These are phyloP conservation scores for Populus tomentosa DNA, from an alignment of 441 rosid genomes.

Conservation along the genomic window DNA sequence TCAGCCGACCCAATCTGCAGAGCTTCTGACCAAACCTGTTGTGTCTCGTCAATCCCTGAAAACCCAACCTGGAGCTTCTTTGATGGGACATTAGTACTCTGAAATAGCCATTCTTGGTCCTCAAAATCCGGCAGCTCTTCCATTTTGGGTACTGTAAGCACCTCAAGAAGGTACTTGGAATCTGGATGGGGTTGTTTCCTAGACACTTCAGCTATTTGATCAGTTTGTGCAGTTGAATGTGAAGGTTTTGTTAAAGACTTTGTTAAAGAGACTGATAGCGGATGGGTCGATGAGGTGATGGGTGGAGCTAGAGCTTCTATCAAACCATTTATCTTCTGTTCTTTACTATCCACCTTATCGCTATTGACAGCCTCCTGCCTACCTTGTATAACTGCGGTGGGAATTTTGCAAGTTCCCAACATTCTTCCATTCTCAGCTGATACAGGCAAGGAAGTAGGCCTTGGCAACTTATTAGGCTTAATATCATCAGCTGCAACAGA, in stretches of 20 bases:
- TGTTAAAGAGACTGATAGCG: constrained; percentile 14
- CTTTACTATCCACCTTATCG: constrained; percentile 35
- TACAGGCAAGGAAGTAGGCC: constrained; percentile 26
- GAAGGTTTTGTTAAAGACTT: constrained; percentile 12
- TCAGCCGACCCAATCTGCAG: constrained; percentile 44
- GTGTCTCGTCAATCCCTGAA: constrained; percentile 28
- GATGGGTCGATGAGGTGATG: constrained; percentile 18
- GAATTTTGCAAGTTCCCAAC: constrained; percentile 30
- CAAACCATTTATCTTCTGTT: constrained; percentile 44
- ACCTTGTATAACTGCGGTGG: constrained; percentile 24
- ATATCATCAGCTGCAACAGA: constrained; percentile 47
- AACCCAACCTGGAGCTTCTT: constrained; percentile 32
- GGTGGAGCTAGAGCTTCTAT: constrained; percentile 22
- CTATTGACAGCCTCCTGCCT: constrained; percentile 28
- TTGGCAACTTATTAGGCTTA: constrained; percentile 40
- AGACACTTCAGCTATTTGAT: constrained; percentile 25
- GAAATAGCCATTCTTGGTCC: constrained; percentile 48
- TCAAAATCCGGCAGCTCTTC: constrained; percentile 31
- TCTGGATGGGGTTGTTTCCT: constrained; percentile 51
- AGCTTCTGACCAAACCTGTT: constrained; percentile 50
- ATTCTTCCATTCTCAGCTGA: constrained; percentile 47
- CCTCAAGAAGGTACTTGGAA: constrained; percentile 39
- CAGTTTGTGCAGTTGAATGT: constrained; percentile 21
- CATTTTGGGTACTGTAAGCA: constrained; percentile 42
- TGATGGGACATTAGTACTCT: constrained; percentile 19